Evolutionary conservation across 768 basidiomycete genomes (phyloP), one percentile per base, ranked within the genome.

Genomic region (Cubamyces lactineus): DNA sequence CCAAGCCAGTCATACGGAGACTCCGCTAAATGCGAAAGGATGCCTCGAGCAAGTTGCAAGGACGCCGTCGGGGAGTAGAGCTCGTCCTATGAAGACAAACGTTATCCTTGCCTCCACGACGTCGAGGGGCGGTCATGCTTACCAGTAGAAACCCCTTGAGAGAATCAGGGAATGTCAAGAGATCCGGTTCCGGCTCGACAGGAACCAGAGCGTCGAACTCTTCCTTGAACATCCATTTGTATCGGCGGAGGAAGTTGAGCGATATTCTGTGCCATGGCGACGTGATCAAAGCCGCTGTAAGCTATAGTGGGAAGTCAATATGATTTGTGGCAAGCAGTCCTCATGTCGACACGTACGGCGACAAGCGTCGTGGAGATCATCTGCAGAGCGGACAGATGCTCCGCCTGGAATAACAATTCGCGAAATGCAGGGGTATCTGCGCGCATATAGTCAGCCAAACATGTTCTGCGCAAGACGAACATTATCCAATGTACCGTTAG

Each of bases 201-300:
- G 77, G 74, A 0, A 71, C 73, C 11, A 82, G 76, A n/a, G 77
- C 74, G 5, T 84, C 82, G 65, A 90, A 90, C 51, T 84, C 83
- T 0, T 80, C 74, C 23, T 77, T 71, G 64, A 86, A 91, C 0
- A 89, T 86, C 91, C 91, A 93, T 69, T 93, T 93, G 67, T 91
- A 91, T 39, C 91, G 81, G 15, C 86, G 80, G 41, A 79, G 71
- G 68, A 87, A 86, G 67, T 85, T 87, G 45, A 85, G 79, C 23
- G 79, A 74, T 65, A 82, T 79, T 19, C 81, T 82, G 51, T 78
- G 75, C 78, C 80, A 81, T 19, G 83, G 76, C 13, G 80, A 75
- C 2, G 79, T 79, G 19, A 83, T 72, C 15, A 79, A 69, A 17
- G 79, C 79, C 55, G 83, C 71, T 3, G 82, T 81, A 12, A 83